Conservation (phyloP, 352 stramenopile species). For the Phytophthora pini region DNA sequence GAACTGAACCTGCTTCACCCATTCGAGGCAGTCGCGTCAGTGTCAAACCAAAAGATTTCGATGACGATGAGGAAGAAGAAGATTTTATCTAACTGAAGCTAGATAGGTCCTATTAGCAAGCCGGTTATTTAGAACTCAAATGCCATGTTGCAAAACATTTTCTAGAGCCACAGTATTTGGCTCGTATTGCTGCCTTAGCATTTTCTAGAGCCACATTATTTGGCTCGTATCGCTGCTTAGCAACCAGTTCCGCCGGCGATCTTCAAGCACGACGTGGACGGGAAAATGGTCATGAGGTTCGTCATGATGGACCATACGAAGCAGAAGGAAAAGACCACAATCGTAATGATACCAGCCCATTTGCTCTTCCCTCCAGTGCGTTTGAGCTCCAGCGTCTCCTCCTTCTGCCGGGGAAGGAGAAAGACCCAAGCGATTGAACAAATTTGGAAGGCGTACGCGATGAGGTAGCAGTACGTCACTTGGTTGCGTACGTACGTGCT, state of each 20-base stretch:
- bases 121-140: conserved; percentile 30
- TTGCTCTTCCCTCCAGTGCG: conserved; percentile 41
- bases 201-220: not conserved
- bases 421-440: conserved; percentile 45
- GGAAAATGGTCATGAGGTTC: conserved; percentile 57
- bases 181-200: conserved; percentile 16
- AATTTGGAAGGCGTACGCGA: conserved; percentile 50
- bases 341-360: conserved; percentile 43
- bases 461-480: conserved; percentile 47
- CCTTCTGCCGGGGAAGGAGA: conserved; percentile 50
- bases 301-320: conserved; percentile 59
- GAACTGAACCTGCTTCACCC: conserved; percentile 25
- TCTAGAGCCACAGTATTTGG: not conserved
- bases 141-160: conserved; percentile 7
- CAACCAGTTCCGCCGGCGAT: conserved; percentile 50
- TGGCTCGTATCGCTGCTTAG: conserved; percentile 6
- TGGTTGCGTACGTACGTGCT: conserved; percentile 41
- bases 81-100: conserved; percentile 67
- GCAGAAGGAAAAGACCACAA: conserved; percentile 46
- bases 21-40: conserved; percentile 28
- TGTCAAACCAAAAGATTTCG: conserved; percentile 31
- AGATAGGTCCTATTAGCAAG: conserved; percentile 4
- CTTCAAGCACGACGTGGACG: conserved; percentile 42
- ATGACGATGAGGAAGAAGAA: conserved; percentile 65
- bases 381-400: conserved; percentile 51